Percentiles rank a stretch among this genome's conserved stretches.
These are phyloP conservation scores for Trichoderma sp. DNA, from an alignment of 2,329 filamentous ascomycete genomes.

Conservation along the genomic window DNA sequence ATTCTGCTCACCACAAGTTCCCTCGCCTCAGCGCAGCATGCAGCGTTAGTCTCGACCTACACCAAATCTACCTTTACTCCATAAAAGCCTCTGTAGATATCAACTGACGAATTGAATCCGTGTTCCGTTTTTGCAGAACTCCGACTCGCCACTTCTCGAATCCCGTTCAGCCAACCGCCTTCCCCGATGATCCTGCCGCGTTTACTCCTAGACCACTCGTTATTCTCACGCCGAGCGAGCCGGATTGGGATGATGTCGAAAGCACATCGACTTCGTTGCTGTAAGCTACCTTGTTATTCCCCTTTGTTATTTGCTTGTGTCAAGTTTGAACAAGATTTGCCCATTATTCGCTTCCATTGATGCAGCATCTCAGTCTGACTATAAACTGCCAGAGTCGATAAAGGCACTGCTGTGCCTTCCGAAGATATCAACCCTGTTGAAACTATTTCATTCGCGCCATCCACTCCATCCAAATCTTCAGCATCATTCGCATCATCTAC, in stretches of 20 bases:
- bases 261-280: neutral
- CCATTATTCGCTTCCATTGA: neutral
- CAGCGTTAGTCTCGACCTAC: neutral
- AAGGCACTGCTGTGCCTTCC: neutral
- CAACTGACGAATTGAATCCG: neutral
- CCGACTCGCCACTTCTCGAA: constrained; percentile 18
- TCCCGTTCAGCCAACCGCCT: constrained; percentile 10
- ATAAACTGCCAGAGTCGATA: neutral
- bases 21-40: neutral
- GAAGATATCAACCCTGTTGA: neutral
- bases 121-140: neutral
- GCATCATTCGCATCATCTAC: neutral
- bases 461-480: neutral
- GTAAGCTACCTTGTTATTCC: neutral
- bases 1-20: neutral
- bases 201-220: constrained; percentile 11
- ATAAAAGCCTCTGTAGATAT: neutral
- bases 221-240: neutral
- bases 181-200: neutral
- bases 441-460: neutral
- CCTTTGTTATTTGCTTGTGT: neutral
- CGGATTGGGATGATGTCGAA: neutral
- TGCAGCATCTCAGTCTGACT: neutral
- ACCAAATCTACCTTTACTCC: neutral
- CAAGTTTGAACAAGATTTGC: neutral